Base-by-base conservation (phyloP, 768 basidiomycete genomes). In the Rhodotorula toruloides region DNA sequence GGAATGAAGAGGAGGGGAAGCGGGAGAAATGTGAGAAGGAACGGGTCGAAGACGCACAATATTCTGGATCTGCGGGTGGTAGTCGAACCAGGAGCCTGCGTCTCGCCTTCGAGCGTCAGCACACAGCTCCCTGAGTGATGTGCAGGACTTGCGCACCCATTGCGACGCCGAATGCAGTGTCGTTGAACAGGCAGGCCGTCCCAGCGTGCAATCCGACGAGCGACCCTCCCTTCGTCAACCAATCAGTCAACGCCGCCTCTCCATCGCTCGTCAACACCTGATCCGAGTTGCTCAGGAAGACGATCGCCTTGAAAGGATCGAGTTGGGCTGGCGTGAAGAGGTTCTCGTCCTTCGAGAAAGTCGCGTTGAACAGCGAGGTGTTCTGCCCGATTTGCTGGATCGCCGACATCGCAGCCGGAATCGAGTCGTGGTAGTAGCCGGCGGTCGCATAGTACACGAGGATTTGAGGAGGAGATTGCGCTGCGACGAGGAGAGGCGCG, bases 351-450 rank as follows among this genome's bases (percentile, higher is more conserved):
- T 78, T 77, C 9, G 75, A 72, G 58, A 79, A 78, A 1, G 68
- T 72, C 42, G 79, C 77, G 2, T 59, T 42, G 52, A 77, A 74
- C 22, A 74, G 73, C 36, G 73, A 72, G 1, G 63, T 54, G 4
- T 44, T 39, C 7, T 27, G 21, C 2, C 68, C 75, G 31, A 72
- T 71, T 16, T 59, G 40, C 8, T 67, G 61, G n/a, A 80, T 56
- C 0, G 77, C 76, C 14, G 74, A 44, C 34, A 76, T 78, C 17
- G 79, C 78, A 14, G 76, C 76, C 3, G 78, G 79, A 58, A 80
- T 80, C 8, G 74, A 76, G 58, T 78, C 78, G 70, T 80, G 79
- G 29, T 77, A 60, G 65, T 76, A 80, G 19, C 77, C 79, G 16
- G 67, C 59, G 2, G 76, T 78, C 16, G 22, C 32, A 1, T 34